A percentile compares a stretch with the other conserved stretches of the same genome.
These are phyloP conservation scores for Blastomyces gilchristii DNA, from an alignment of 2,329 filamentous ascomycete genomes.

Conservation along the genomic window DNA sequence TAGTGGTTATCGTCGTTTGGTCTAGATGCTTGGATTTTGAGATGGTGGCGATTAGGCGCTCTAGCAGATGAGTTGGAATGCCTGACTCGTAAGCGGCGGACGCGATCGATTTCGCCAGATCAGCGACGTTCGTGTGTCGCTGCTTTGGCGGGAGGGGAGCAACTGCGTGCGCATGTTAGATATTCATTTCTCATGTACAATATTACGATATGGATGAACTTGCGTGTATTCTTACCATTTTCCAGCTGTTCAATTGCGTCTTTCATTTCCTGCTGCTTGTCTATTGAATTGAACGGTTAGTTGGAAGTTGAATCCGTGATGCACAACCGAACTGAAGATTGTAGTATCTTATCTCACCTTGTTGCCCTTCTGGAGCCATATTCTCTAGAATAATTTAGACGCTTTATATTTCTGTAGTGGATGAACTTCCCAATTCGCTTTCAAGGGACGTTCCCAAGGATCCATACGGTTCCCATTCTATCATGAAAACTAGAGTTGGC, in stretches of 20 bases:
- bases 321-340: background rate
- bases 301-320: background rate
- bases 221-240: constrained; percentile 12
- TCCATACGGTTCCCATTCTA: background rate
- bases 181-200: background rate
- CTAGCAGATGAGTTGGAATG: constrained; percentile 50
- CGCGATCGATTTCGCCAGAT: constrained; percentile 53
- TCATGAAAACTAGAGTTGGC: background rate
- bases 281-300: background rate
- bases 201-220: background rate
- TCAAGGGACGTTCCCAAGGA: background rate
- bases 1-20: constrained; percentile 58
- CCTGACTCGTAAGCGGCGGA: constrained; percentile 58
- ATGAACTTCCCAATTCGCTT: background rate
- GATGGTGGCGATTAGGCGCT: constrained; percentile 55
- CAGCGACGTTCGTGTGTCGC: constrained; percentile 52
- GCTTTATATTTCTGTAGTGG: background rate
- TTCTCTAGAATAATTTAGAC: background rate
- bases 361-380: background rate
- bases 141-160: constrained; percentile 51
- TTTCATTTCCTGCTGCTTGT: constrained; percentile 10
- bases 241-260: constrained; percentile 16
- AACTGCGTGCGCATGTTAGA: constrained; percentile 20
- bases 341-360: background rate
- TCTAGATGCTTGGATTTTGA: constrained; percentile 60